These are phyloP conservation scores for Calophaca sinica DNA, from an alignment of 306 rosid species.

Conservation along the genomic window DNA sequence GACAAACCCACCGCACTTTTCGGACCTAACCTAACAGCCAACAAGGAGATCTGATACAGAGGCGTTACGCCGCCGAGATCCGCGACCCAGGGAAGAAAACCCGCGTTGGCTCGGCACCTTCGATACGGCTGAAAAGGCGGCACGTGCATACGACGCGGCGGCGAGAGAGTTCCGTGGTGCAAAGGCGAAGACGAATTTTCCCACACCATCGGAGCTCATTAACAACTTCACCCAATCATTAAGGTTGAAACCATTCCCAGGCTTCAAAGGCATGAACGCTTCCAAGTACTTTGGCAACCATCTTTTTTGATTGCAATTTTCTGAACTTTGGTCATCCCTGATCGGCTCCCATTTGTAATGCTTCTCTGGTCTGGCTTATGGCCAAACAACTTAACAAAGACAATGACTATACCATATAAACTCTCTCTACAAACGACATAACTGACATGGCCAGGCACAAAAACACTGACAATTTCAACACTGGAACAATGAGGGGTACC, in stretches of 20 bases:
- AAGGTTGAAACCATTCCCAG: no score
- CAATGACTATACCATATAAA: constrained; percentile 79
- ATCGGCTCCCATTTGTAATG: constrained; percentile 80
- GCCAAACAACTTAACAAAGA: constrained; percentile 61
- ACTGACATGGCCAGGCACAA: constrained; percentile 75
- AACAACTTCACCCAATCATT: constrained; percentile 31
- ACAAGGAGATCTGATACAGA: constrained; percentile 74
- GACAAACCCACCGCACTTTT: constrained; percentile 36
- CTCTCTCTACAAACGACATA: constrained; percentile 79
- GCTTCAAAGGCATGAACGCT: no score
- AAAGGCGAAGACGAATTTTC: constrained; percentile 83
- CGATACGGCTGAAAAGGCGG: constrained; percentile 86
- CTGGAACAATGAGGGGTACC: constrained; percentile 67
- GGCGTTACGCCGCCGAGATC: constrained; percentile 98
- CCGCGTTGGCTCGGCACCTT: constrained; percentile 93
- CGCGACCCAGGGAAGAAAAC: constrained; percentile 88
- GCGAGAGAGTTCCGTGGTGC: constrained; percentile 83
- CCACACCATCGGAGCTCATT: constrained; percentile 44
- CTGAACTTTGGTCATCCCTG: no score
- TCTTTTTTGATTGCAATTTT: no score
- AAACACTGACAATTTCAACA: constrained; percentile 56
- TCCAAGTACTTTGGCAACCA: no score
- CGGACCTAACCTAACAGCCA: constrained; percentile 19
- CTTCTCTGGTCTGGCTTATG: constrained; percentile 65
- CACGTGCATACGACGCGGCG: constrained; percentile 82